Conservation (phyloP, 768 basidiomycete species). For the Pulveroboletus ravenelii region DNA sequence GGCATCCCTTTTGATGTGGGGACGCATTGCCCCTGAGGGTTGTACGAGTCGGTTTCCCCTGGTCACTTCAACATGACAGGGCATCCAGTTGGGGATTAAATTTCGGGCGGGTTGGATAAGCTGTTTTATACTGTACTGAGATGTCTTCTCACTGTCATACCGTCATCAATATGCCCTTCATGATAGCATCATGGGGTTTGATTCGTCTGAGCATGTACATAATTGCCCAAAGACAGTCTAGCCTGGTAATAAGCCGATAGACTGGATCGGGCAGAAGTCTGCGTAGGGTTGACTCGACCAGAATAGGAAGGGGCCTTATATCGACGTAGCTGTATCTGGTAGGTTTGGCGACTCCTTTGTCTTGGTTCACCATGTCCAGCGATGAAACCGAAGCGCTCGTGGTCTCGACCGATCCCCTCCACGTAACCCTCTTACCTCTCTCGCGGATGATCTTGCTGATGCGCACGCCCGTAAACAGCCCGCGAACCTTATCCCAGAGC, state of each 20-base stretch:
- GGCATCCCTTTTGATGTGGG: no score
- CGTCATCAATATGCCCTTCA: no score
- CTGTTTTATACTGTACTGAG: background rate
- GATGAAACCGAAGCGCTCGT: constrained; percentile 47
- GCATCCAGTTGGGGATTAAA: background rate
- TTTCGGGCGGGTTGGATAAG: background rate
- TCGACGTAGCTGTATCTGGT: background rate
- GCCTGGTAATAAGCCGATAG: no score
- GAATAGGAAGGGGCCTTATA: background rate
- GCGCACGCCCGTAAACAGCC: constrained; percentile 43
- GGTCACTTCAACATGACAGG: background rate
- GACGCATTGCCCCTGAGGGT: background rate
- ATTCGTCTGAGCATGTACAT: no score
- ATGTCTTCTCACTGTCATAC: no score
- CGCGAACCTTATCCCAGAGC: constrained; percentile 85
- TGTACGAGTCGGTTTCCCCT: background rate
- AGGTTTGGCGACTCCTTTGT: no score
- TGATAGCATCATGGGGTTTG: no score
- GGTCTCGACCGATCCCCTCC: constrained; percentile 54
- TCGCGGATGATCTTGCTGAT: background rate
- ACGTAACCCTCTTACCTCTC: constrained; percentile 34
- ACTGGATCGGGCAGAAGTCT: no score
- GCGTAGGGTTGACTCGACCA: no score
- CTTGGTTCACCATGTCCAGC: constrained; percentile 13
- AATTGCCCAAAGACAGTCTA: no score